Evolutionary conservation across 2,329 filamentous ascomycete species (phyloP).

Genomic region (Xylaria polymorpha): DNA sequence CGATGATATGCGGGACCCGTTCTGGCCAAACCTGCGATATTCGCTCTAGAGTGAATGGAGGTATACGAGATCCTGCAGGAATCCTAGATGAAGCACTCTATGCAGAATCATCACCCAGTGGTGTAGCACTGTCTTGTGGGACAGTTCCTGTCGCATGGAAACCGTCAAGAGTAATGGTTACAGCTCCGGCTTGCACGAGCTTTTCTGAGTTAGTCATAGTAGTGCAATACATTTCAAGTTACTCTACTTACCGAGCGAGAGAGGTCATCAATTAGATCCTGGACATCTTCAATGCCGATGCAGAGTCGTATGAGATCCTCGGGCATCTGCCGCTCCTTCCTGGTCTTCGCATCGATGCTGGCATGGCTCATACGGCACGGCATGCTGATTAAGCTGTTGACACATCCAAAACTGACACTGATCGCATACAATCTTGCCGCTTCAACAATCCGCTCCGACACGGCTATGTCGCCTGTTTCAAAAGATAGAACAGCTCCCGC

Average conservation of each 20-base stretch:
- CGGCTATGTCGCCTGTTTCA: slow-evolving; percentile 85
- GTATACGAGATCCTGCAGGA: slow-evolving; percentile 32
- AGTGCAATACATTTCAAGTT: slow-evolving; percentile 3
- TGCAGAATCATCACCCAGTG: slow-evolving; percentile 40
- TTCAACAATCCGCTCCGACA: slow-evolving; percentile 95
- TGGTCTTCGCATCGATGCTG: slow-evolving; percentile 94
- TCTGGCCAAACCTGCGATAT: slow-evolving; percentile 18
- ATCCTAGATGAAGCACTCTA: slow-evolving; percentile 34
- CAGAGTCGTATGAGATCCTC: slow-evolving; percentile 97
- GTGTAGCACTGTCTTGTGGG: slow-evolving; percentile 37
- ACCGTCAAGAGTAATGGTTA: slow-evolving; percentile 84
- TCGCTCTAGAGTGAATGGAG: slow-evolving; percentile 14
- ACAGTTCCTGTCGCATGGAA: slow-evolving; percentile 70
- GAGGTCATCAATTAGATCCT: slow-evolving; percentile 93
- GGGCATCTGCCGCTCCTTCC: slow-evolving; percentile 88
- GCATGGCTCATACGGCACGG: slow-evolving; percentile 99
- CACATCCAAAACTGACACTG: slow-evolving; percentile 96
- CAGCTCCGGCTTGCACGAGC: slow-evolving; percentile 94
- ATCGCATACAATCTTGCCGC: slow-evolving; percentile 92
- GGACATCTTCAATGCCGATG: slow-evolving; percentile 93
- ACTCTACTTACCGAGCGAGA: slow-evolving; percentile 80
- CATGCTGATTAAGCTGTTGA: slow-evolving; percentile 99
- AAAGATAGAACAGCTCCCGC: slow-evolving; percentile 95
- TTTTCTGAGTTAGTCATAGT: slow-evolving; percentile 53
- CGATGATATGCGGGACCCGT: slow-evolving; percentile 6